Evolutionary conservation across 2,329 filamentous ascomycete species (phyloP).

Genomic region (Pseudogymnoascus sp.): DNA sequence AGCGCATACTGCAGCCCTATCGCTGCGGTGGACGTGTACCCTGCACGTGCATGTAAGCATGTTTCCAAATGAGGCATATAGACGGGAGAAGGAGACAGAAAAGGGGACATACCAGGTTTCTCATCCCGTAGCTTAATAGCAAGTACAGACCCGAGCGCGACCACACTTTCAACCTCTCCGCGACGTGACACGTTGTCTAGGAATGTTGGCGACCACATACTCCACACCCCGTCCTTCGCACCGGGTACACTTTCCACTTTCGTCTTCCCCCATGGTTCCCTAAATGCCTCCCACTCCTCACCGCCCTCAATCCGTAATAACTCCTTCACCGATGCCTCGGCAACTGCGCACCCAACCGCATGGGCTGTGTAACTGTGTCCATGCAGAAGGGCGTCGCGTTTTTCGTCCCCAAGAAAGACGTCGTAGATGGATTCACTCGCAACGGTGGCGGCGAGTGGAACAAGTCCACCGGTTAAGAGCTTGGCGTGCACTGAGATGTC

Average conservation of each 20-base stretch:
- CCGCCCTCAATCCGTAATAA: constrained; percentile 50
- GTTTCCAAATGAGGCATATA: not conserved
- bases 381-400: constrained; percentile 71
- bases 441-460: constrained; percentile 69
- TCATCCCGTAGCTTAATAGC: constrained; percentile 48
- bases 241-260: constrained; percentile 5
- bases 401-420: constrained; percentile 62
- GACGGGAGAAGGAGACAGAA: not conserved
- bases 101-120: constrained; percentile 26
- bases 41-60: constrained; percentile 8
- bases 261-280: constrained; percentile 37
- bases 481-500: constrained; percentile 80
- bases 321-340: constrained; percentile 53
- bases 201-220: constrained; percentile 59
- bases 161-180: constrained; percentile 52
- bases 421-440: constrained; percentile 67
- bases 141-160: constrained; percentile 68
- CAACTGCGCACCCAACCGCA: constrained; percentile 71
- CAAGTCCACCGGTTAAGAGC: constrained; percentile 69
- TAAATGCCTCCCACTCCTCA: constrained; percentile 50
- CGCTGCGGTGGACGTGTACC: constrained; percentile 30
- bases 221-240: constrained; percentile 45
- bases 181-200: constrained; percentile 50
- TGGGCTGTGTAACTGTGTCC: constrained; percentile 86
- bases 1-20: constrained; percentile 36